phyloP scores from a whole-genome alignment of 805 yeast species.

The Sugiyamaella qingdaonensis region DNA sequence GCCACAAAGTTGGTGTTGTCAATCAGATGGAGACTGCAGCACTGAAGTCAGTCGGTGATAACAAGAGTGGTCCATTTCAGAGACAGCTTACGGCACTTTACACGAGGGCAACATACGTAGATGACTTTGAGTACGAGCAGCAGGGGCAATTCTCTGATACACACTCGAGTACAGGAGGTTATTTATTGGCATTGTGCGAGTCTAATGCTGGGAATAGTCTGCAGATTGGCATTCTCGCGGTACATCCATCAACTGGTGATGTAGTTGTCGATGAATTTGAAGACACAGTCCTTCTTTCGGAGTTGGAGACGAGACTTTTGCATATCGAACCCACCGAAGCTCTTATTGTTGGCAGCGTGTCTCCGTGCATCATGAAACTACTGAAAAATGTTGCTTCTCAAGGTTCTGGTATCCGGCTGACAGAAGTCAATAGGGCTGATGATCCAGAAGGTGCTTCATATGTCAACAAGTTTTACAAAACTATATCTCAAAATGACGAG shows the following conservation, averaged over 20 bases:
- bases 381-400: conserved; percentile 11
- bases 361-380: conserved; percentile 33
- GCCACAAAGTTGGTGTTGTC: conserved; percentile 81
- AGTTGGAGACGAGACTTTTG: conserved; percentile 67
- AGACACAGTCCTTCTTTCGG: conserved; percentile 54
- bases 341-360: conserved; percentile 41
- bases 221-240: conserved; percentile 51
- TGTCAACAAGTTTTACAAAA: conserved; percentile 6
- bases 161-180: conserved; percentile 18
- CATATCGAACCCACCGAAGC: conserved; percentile 79
- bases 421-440: not conserved
- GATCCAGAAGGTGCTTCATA: not conserved
- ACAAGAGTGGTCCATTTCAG: conserved; percentile 56
- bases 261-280: conserved; percentile 65
- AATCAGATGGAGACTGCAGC: conserved; percentile 82
- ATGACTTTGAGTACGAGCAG: conserved; percentile 40
- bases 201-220: conserved; percentile 11
- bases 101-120: conserved; percentile 81
- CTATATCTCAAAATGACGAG: not conserved
- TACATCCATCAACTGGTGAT: conserved; percentile 72
- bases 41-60: conserved; percentile 52
- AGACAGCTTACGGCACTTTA: conserved; percentile 67
- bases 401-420: conserved; percentile 7
- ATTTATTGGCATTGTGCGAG: conserved; percentile 23
- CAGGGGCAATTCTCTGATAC: conserved; percentile 4